Percentiles rank a stretch among this genome's conserved stretches.
Conservation (phyloP, 163 green algal species). For the Trebouxiophyceae sp. region DNA sequence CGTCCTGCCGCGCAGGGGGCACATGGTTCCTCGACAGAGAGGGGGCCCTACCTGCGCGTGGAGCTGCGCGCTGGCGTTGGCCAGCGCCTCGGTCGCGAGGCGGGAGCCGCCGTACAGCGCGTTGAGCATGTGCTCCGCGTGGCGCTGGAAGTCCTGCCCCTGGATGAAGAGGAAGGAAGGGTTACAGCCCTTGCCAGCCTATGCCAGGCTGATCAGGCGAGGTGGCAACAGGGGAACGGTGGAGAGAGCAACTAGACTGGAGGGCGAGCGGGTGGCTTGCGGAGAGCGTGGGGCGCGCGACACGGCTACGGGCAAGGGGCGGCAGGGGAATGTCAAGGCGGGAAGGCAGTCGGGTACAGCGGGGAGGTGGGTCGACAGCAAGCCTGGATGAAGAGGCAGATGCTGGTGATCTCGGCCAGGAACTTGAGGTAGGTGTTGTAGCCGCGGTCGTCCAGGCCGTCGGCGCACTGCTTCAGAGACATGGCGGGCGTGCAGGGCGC, state of each 20-base stretch:
- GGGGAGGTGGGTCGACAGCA: too few relatives aligned
- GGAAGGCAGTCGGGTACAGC: too few relatives aligned
- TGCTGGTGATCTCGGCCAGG: conserved; percentile 31
- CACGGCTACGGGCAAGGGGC: too few relatives aligned
- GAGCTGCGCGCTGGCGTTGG: background rate
- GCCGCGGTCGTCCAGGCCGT: conserved; percentile 19
- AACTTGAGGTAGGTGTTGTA: conserved; percentile 34
- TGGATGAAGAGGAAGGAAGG: conserved; percentile 44
- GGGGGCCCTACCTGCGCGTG: background rate
- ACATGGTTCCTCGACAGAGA: background rate
- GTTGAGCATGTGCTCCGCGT: conserved; percentile 41
- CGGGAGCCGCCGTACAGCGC: conserved; percentile 13
- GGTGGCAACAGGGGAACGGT: too few relatives aligned
- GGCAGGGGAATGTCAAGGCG: too few relatives aligned
- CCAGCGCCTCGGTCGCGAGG: conserved; percentile 3
- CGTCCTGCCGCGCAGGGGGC: background rate
- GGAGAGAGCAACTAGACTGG: too few relatives aligned
- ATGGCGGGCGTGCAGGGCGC: conserved; percentile 18
- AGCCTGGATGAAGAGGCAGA: too few relatives aligned
- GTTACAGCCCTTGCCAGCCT: too few relatives aligned
- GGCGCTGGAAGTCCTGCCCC: conserved; percentile 40
- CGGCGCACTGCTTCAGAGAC: conserved; percentile 25
- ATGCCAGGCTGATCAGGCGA: too few relatives aligned
- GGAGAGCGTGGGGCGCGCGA: too few relatives aligned
- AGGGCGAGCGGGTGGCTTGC: too few relatives aligned